Conservation (phyloP, 1,139 yeast species). For the Zhuliangozyma blackwelliae region DNA sequence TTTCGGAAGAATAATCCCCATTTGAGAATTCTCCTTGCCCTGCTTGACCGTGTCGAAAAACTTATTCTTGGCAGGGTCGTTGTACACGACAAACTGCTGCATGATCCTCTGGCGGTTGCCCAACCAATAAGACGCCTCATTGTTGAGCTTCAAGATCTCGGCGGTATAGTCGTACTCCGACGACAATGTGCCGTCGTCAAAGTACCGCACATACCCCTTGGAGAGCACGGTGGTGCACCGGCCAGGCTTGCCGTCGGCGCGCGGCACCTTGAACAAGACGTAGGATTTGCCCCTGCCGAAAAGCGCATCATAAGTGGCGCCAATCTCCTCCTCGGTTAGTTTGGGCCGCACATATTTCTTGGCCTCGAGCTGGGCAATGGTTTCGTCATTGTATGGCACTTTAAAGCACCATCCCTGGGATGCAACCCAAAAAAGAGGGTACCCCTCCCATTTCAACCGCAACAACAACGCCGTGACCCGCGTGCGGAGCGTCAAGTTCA, state of each 20-base stretch:
- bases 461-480: constrained; percentile 74
- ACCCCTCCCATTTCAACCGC: constrained; percentile 79
- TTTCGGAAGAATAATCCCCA: constrained; percentile 81
- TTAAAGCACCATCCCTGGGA: constrained; percentile 86
- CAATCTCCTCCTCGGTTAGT: constrained; percentile 24
- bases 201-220: constrained; percentile 65
- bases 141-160: constrained; percentile 71
- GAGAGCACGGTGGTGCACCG: constrained; percentile 80
- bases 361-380: constrained; percentile 33
- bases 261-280: constrained; percentile 73
- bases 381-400: constrained; percentile 39
- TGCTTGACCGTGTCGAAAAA: constrained; percentile 25
- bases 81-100: constrained; percentile 78
- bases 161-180: constrained; percentile 72
- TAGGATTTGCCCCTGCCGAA: constrained; percentile 15
- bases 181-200: constrained; percentile 68
- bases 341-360: constrained; percentile 52
- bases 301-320: constrained; percentile 18
- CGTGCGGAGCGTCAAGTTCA: constrained; percentile 67
- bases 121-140: constrained; percentile 89
- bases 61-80: constrained; percentile 21
- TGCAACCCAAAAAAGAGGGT: constrained; percentile 78
- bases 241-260: constrained; percentile 75
- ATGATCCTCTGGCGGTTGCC: constrained; percentile 81
- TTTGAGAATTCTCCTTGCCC: constrained; percentile 18